Evolutionary conservation across 768 basidiomycete species (phyloP).

Genomic region (Rhodotorula toruloides): DNA sequence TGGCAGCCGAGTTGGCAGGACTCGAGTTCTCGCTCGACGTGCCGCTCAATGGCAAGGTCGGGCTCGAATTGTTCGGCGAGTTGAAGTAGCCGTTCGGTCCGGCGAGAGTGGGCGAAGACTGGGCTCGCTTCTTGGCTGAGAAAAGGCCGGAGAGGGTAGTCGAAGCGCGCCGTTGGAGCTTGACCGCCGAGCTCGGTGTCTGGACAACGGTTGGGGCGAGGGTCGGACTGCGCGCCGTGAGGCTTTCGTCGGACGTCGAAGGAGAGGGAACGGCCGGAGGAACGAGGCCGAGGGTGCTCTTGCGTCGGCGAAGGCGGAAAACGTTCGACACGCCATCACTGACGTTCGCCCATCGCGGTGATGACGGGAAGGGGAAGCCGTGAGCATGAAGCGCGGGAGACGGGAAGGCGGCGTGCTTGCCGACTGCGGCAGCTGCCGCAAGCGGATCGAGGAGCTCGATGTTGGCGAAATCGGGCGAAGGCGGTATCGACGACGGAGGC

Average conservation of each 20-base stretch:
- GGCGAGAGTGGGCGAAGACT: constrained; percentile 13
- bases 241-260: background rate
- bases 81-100: constrained; percentile 9
- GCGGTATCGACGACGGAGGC: constrained; percentile 34
- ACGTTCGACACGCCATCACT: constrained; percentile 22
- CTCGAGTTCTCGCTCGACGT: background rate
- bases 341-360: background rate
- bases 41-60: constrained; percentile 7
- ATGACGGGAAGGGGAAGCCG: background rate
- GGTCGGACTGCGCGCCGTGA: background rate
- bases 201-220: background rate
- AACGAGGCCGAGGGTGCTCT: constrained; percentile 24
- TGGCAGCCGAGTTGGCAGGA: background rate
- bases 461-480: constrained; percentile 21
- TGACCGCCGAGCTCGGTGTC: constrained; percentile 13
- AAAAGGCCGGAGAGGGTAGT: constrained; percentile 19
- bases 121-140: constrained; percentile 14
- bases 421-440: background rate
- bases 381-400: too few relatives aligned
- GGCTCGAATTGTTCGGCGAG: constrained; percentile 4
- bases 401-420: too few relatives aligned
- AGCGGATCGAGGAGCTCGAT: constrained; percentile 19
- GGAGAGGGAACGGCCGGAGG: constrained; percentile 10
- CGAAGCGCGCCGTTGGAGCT: constrained; percentile 23
- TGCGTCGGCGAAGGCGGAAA: constrained; percentile 33